Percentiles rank a stretch among this genome's conserved stretches.
Conservation (phyloP, 768 basidiomycete species). For the Lactarius hatsudake region DNA sequence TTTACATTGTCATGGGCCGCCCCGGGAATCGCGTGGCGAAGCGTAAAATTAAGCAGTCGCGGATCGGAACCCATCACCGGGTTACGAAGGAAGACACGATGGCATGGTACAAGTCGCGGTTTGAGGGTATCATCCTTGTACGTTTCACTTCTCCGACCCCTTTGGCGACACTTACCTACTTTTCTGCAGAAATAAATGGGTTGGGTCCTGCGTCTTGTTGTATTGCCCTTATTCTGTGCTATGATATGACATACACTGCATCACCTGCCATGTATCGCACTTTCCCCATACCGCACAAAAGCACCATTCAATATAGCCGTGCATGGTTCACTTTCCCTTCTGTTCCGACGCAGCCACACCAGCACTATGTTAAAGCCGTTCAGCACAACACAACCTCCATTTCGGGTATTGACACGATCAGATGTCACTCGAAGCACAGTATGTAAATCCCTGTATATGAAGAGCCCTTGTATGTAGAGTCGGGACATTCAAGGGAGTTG, state of each 20-base stretch:
- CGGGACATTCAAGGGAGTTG: too few relatives aligned
- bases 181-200: conserved; percentile 20
- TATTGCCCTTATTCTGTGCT: background rate
- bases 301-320: background rate
- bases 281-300: background rate
- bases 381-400: background rate
- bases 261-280: conserved; percentile 15
- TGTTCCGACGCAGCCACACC: background rate
- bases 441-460: too few relatives aligned
- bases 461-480: too few relatives aligned
- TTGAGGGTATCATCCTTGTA: conserved; percentile 95
- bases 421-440: too few relatives aligned
- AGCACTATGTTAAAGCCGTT: background rate
- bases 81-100: conserved; percentile 96
- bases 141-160: conserved; percentile 32
- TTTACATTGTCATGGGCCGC: conserved; percentile 96
- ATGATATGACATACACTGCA: conserved; percentile 17
- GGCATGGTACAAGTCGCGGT: conserved; percentile 99
- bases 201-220: background rate
- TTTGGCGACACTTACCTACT: background rate
- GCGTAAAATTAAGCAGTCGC: conserved; percentile 84
- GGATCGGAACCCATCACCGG: conserved; percentile 84
- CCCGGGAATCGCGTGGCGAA: conserved; percentile 89
- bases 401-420: too few relatives aligned
- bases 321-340: background rate